These are phyloP conservation scores for Fusarium sp. DNA, from an alignment of 2,329 filamentous ascomycete genomes.

Conservation along the genomic window DNA sequence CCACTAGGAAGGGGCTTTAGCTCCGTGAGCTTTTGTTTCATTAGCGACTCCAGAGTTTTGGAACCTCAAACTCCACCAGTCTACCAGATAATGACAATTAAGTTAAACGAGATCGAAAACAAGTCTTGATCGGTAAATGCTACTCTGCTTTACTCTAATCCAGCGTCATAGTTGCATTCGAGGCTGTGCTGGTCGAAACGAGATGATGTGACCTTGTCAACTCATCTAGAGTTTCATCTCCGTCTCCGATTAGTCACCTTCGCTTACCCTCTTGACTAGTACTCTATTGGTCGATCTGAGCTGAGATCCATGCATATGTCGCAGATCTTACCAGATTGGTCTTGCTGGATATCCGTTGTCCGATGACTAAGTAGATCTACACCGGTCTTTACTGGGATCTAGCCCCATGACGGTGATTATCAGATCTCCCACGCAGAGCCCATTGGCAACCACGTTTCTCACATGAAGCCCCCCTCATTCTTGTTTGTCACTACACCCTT, in stretches of 20 bases:
- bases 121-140: background rate
- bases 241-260: conserved; percentile 9
- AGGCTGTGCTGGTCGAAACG: conserved; percentile 1
- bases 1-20: background rate
- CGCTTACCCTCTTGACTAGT: fast-evolving
- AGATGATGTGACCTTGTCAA: conserved; percentile 11
- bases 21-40: background rate
- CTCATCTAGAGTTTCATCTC: background rate
- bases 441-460: conserved; percentile 17
- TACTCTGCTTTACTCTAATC: background rate
- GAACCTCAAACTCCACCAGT: background rate
- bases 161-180: conserved; percentile 1
- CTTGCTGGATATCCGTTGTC: background rate
- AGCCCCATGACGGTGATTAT: conserved; percentile 1
- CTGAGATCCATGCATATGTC: background rate
- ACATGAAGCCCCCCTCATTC: conserved; percentile 6
- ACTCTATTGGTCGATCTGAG: background rate
- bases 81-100: background rate
- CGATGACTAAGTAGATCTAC: conserved; percentile 21
- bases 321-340: conserved; percentile 1
- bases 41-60: background rate
- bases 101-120: conserved; percentile 6
- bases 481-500: conserved; percentile 1
- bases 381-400: background rate
- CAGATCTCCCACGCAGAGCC: conserved; percentile 1